Evolutionary conservation across 768 basidiomycete genomes (phyloP).

Genomic region (Kwoniella sp.): DNA sequence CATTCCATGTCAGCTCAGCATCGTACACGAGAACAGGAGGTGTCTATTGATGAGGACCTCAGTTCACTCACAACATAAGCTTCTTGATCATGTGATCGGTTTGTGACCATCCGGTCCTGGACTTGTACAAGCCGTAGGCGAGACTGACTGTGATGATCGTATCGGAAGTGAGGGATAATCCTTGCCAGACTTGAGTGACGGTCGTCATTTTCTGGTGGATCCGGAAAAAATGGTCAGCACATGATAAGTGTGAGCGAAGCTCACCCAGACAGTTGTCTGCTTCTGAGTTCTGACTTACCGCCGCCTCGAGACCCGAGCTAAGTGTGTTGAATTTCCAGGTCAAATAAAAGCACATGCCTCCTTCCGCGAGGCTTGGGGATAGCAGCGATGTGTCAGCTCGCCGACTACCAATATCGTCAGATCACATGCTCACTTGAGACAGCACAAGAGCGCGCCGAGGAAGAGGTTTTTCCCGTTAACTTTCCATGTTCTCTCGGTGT

Average conservation of each 20-base stretch:
- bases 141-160: constrained; percentile 37
- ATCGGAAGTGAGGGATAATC: constrained; percentile 19
- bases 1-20: too few relatives aligned
- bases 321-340: background rate
- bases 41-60: too few relatives aligned
- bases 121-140: constrained; percentile 26
- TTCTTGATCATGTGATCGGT: constrained; percentile 31
- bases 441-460: background rate
- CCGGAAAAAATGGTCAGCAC: too few relatives aligned
- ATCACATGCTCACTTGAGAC: background rate
- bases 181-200: background rate
- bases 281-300: background rate
- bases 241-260: too few relatives aligned
- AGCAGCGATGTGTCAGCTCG: too few relatives aligned
- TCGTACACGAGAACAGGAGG: too few relatives aligned
- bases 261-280: too few relatives aligned
- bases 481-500: background rate
- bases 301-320: background rate
- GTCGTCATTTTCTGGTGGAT: background rate
- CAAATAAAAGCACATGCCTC: too few relatives aligned
- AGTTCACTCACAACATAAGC: constrained; percentile 7
- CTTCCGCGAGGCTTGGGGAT: too few relatives aligned
- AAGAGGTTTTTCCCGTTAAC: background rate
- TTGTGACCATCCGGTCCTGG: constrained; percentile 41
- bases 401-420: too few relatives aligned